Percentiles rank a stretch among this genome's conserved stretches.
Evolutionary conservation across 257 asterid genomes (phyloP).

Genomic region (Salvia rosmarinus): DNA sequence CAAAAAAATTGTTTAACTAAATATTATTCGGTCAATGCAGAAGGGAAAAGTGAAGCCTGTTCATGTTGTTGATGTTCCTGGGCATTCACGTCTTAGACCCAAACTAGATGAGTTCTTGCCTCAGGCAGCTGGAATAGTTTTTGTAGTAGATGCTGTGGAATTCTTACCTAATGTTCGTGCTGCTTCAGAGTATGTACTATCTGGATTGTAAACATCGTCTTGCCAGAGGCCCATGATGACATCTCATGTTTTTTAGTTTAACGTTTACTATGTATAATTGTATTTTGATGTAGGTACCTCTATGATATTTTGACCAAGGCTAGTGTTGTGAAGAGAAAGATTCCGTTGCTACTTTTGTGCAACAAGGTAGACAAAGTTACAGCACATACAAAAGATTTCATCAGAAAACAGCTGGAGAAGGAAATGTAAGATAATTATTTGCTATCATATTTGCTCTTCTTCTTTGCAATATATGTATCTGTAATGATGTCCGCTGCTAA

Average conservation of each 20-base stretch:
- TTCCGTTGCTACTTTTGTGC: conserved; percentile 77
- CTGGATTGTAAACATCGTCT: neutral
- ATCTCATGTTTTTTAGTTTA: conserved; percentile 1
- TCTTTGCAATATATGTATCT: no score
- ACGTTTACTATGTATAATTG: neutral
- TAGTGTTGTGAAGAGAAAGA: conserved; percentile 72
- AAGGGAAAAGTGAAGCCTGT: conserved; percentile 71
- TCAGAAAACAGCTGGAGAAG: conserved; percentile 81
- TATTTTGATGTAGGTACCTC: conserved; percentile 57
- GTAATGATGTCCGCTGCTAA: neutral
- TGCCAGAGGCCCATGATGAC: neutral
- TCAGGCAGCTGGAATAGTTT: conserved; percentile 73
- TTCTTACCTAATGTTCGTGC: conserved; percentile 80
- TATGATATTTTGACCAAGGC: conserved; percentile 84
- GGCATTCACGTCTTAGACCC: conserved; percentile 82
- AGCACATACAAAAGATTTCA: conserved; percentile 85
- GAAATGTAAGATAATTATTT: conserved; percentile 47
- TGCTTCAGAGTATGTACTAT: conserved; percentile 69
- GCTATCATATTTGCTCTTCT: neutral
- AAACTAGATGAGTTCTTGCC: conserved; percentile 82
- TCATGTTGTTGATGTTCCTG: conserved; percentile 89
- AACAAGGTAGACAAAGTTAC: conserved; percentile 92
- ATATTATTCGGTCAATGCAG: conserved; percentile 44
- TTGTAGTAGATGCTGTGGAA: conserved; percentile 85
- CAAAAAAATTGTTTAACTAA: neutral